Base-by-base conservation (phyloP, 2,329 filamentous ascomycete species). In the Penicillium sp. region DNA sequence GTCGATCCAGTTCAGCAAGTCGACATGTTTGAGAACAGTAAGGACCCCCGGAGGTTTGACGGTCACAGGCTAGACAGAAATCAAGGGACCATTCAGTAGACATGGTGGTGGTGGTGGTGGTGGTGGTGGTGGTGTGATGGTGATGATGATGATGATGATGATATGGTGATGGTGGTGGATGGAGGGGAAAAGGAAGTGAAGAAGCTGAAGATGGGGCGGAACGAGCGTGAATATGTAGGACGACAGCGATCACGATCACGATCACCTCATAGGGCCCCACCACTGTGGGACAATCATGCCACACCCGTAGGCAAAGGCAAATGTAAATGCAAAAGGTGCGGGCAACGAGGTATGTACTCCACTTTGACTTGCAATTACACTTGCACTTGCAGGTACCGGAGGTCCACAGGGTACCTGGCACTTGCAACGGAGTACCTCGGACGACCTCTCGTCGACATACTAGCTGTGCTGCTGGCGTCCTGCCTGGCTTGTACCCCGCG, bases 11-110 rank as follows among this genome's bases (percentile, higher is more conserved):
- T 75, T 96, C 92, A 61, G 90, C 88, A 37, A 97, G 80, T 60
- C 91, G 85, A 82, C 92, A 97, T 24, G 89, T 84, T 76, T 97
- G 91, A 40, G 91, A 96, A 82, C 92, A 97, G 81, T 96, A 96
- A 60, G 89, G 85, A 56, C 86, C 86, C 50, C 86, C 86, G 59
- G 89, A 84, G 54, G 89, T 91, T 76, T 95, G 90, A 77, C 88
- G 88, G 78, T 97, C 92, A 80, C 92, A 97, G 78, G 89, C 86
- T 65, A 97, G 85, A 81, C 92, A 97, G 83, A 91, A 96, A 75
- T 95, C 88, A 73, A 89, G 90, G 65, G 89, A 89, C 91, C 92
- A 96, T 68, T 66, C 67, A 18, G 68, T 69, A 18, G 70, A 64
- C 70, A 73, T 73, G 26, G 17, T 64, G 52, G 23, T 20, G 17